Percentiles rank a stretch among this genome's conserved stretches.
phyloP scores from a whole-genome alignment of 331 rosid genomes.

The Malus hybrid region DNA sequence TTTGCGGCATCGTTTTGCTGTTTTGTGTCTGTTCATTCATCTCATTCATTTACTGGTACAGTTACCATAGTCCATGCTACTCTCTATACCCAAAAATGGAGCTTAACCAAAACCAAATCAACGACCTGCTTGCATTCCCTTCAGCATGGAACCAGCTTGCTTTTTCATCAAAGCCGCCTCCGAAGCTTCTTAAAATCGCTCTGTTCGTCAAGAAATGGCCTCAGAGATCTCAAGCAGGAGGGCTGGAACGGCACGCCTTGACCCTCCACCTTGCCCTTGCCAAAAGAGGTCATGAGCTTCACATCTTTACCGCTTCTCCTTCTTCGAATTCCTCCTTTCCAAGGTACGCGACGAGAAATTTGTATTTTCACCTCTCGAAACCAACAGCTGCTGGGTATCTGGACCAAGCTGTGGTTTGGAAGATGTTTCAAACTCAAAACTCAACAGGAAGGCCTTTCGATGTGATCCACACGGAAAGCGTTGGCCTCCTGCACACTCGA shows the following conservation, averaged over 20 bases:
- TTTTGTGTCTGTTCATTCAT: conserved; percentile 31
- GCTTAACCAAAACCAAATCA: neutral
- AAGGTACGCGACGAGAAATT: conserved; percentile 10
- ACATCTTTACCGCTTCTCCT: conserved; percentile 47
- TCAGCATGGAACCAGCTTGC: conserved; percentile 54
- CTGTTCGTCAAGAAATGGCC: conserved; percentile 84
- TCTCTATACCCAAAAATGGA: too few relatives aligned
- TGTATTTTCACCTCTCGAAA: conserved; percentile 52
- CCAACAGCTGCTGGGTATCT: conserved; percentile 54
- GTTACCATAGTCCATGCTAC: conserved; percentile 7
- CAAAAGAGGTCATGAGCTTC: conserved; percentile 62
- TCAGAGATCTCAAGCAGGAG: conserved; percentile 41
- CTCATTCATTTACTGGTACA: conserved; percentile 37
- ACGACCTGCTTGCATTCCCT: conserved; percentile 47
- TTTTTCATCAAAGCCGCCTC: conserved; percentile 39
- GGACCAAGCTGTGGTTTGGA: conserved; percentile 54
- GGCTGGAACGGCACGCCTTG: conserved; percentile 64
- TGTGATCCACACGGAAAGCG: conserved; percentile 57
- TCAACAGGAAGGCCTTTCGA: conserved; percentile 40
- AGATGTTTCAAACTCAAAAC: conserved; percentile 49
- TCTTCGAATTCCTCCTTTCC: conserved; percentile 23
- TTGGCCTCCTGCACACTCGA: conserved; percentile 44
- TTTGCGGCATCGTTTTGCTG: conserved; percentile 22
- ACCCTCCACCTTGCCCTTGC: conserved; percentile 65
- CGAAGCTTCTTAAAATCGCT: conserved; percentile 47